phyloP scores from a whole-genome alignment of 1,139 yeast genomes.

The Taiozyma sp. region DNA sequence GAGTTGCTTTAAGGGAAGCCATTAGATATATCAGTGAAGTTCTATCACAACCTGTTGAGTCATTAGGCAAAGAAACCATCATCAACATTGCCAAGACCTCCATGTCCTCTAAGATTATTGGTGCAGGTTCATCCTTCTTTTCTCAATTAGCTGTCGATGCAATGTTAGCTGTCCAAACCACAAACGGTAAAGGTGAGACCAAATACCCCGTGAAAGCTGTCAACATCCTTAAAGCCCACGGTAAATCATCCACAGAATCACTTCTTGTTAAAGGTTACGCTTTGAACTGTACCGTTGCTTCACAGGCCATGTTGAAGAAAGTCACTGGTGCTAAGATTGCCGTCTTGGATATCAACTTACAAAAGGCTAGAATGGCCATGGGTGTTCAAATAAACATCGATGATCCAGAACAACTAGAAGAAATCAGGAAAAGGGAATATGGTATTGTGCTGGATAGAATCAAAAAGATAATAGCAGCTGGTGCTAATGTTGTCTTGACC shows the following conservation, averaged over 20 bases:
- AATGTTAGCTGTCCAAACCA: constrained; percentile 89
- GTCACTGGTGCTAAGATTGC: constrained; percentile 81
- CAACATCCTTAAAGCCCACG: constrained; percentile 93
- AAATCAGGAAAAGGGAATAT: constrained; percentile 89
- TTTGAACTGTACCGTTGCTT: constrained; percentile 93
- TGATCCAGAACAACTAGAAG: constrained; percentile 96
- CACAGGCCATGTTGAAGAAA: constrained; percentile 90
- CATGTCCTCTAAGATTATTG: constrained; percentile 95
- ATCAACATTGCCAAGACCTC: constrained; percentile 93
- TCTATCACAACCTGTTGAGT: constrained; percentile 72
- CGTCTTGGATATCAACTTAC: constrained; percentile 87
- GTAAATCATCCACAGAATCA: constrained; percentile 86
- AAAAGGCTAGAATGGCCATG: constrained; percentile 96
- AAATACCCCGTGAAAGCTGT: constrained; percentile 98
- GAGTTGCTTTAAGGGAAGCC: constrained; percentile 91
- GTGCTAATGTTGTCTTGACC: constrained; percentile 94
- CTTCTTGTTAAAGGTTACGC: constrained; percentile 91
- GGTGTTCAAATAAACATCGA: constrained; percentile 97
- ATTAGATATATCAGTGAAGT: constrained; percentile 83
- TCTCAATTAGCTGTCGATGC: constrained; percentile 92
- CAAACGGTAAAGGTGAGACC: constrained; percentile 79
- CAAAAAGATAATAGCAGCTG: constrained; percentile 79
- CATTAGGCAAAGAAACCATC: constrained; percentile 76
- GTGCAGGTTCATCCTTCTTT: constrained; percentile 91
- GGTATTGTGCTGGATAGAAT: constrained; percentile 89